Evolutionary conservation across 1,284 basidiomycete species (phyloP).

Genomic region (Malassezia obtusa): DNA sequence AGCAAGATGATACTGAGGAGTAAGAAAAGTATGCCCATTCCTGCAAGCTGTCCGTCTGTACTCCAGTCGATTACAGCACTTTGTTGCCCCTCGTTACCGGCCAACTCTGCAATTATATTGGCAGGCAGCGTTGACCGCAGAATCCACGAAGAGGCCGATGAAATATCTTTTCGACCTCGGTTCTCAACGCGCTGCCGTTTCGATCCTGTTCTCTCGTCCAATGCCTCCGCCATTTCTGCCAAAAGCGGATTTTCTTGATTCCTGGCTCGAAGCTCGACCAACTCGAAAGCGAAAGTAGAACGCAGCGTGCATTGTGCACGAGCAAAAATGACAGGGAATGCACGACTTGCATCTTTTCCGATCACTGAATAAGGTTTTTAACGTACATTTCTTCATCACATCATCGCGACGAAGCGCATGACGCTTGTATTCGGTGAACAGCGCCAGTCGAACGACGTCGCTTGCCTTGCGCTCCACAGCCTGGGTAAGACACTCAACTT

Average conservation of each 20-base stretch:
- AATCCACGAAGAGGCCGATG: constrained; percentile 10
- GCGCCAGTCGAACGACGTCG: constrained; percentile 26
- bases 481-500: constrained; percentile 6
- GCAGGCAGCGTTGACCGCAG: constrained; percentile 20
- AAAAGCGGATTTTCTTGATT: constrained; percentile 21
- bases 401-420: constrained; percentile 15
- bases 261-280: constrained; percentile 23
- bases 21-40: constrained; percentile 30
- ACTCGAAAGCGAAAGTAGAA: constrained; percentile 23
- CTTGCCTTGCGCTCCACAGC: constrained; percentile 15
- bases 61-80: constrained; percentile 20
- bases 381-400: constrained; percentile 19
- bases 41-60: constrained; percentile 20
- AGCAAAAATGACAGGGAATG: constrained; percentile 23
- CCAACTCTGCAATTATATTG: constrained; percentile 1
- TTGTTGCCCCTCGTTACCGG: not conserved
- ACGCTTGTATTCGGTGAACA: constrained; percentile 22
- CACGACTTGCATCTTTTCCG: constrained; percentile 17
- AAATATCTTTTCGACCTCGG: not conserved
- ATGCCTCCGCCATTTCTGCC: not conserved
- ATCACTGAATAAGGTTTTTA: constrained; percentile 3
- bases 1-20: constrained; percentile 38
- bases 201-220: not conserved
- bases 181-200: constrained; percentile 9
- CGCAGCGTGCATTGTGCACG: constrained; percentile 18